Evolutionary conservation across 495 filamentous ascomycete genomes (phyloP), one percentile per base, ranked within the genome.

Genomic region (Lineolata rhizophorae): DNA sequence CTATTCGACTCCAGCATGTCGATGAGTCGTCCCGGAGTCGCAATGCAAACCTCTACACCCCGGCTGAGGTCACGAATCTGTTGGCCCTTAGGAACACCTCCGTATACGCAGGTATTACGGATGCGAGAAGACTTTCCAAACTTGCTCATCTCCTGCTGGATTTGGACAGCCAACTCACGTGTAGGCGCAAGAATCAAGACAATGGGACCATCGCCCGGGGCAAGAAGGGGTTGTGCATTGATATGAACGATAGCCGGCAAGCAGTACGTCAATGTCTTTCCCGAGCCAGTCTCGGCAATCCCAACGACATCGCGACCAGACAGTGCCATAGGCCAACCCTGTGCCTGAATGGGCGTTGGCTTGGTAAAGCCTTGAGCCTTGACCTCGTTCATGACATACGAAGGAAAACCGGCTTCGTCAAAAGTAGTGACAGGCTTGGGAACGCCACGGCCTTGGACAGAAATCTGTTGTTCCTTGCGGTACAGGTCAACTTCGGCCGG

Each of bases 311-410:
- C 87, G 43, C 87, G 85, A 55, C 87, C 87, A 27, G 85, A 90
- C 29, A 97, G 72, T 49, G 87, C 84, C 87, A 95, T 95, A 31
- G 87, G 87, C 87, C 87, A 97, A 42, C 87, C 90, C 54, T 95
- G 87, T 33, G 90, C 82, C 57, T 97, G 87, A 48, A 97, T 97
- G 32, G 90, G 70, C 27, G 87, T 95, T 20, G 87, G 87, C 28
- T 72, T 70, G 29, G 71, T 61, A 53, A 97, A 97, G 16, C 87
- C 87, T 58, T 94, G 83, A 29, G 83, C 76, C 67, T 95, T 95
- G 45, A 97, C 87, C 54, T 97, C 87, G 48, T 74, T 79, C 72
- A 97, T 79, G 27, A 97, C 87, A 51, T 97, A 97, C 36, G 68
- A 67, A 17, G 87, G 87, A 59, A 97, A 97, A 4, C 80, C 80